phyloP scores from a whole-genome alignment of 2,329 filamentous ascomycete species.

The Chaetomium olivaceum region DNA sequence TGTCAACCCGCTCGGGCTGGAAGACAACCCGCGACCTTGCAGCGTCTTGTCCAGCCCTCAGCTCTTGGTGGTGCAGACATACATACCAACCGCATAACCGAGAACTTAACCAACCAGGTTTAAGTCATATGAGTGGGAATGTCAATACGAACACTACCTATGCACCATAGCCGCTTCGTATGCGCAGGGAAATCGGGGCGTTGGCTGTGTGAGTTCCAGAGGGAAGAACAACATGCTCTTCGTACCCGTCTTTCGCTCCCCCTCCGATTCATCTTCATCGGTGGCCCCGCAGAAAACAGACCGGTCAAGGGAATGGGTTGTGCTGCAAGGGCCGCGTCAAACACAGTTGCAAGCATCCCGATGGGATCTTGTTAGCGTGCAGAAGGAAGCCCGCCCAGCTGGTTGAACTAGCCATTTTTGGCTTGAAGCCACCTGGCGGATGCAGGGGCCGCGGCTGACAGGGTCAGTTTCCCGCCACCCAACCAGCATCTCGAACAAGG shows the following conservation, averaged over 20 bases:
- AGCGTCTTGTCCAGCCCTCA: background rate
- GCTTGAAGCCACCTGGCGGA: conserved; percentile 3
- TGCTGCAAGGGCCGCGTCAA: conserved; percentile 14
- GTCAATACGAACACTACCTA: background rate
- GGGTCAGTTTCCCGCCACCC: conserved; percentile 24
- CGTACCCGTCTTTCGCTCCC: no score
- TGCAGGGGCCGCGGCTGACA: conserved; percentile 27
- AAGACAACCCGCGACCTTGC: background rate
- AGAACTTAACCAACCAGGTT: conserved; percentile 15
- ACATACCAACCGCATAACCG: conserved; percentile 2
- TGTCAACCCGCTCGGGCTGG: conserved; percentile 20
- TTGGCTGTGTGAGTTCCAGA: background rate
- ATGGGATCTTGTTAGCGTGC: conserved; percentile 17
- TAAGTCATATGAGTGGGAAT: background rate
- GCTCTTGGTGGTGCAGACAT: background rate
- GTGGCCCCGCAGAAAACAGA: background rate
- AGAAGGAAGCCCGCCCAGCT: conserved; percentile 16
- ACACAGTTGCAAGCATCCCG: background rate
- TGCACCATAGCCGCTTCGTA: background rate
- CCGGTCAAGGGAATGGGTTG: background rate
- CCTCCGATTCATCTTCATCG: no score
- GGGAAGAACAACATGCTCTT: no score
- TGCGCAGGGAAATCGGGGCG: background rate
- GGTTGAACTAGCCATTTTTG: conserved; percentile 16
- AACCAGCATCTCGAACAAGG: conserved; percentile 18